phyloP scores from a whole-genome alignment of 352 stramenopile genomes.

The Globisporangium cylindrosporum region DNA sequence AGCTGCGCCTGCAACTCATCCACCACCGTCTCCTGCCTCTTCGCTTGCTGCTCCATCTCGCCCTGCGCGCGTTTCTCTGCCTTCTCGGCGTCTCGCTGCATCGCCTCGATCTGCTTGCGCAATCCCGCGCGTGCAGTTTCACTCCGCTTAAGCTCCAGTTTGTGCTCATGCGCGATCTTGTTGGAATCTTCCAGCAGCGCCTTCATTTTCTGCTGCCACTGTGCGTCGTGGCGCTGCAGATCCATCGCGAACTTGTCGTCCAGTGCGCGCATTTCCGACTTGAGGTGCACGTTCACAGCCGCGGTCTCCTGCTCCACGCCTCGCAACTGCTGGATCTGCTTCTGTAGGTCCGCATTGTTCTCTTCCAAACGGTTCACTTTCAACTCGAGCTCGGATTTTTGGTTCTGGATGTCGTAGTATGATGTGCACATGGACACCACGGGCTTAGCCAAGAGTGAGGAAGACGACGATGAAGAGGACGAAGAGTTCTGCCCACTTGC shows the following conservation, averaged over 20 bases:
- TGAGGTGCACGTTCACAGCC: constrained; percentile 31
- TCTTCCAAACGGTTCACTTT: constrained; percentile 30
- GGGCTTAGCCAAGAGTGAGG: constrained; percentile 26
- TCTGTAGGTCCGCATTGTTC: constrained; percentile 25
- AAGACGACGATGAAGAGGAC: constrained; percentile 8
- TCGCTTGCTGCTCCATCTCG: constrained; percentile 13
- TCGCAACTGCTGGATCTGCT: constrained; percentile 25
- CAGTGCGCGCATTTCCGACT: constrained; percentile 41
- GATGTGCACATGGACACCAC: constrained; percentile 77
- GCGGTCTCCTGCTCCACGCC: constrained; percentile 22
- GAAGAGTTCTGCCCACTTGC: constrained; percentile 12
- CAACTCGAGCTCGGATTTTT: constrained; percentile 54
- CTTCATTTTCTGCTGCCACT: constrained; percentile 50
- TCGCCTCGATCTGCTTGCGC: constrained; percentile 18
- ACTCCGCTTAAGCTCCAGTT: constrained; percentile 35
- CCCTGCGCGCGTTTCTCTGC: constrained; percentile 11
- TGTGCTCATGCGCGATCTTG: constrained; percentile 44
- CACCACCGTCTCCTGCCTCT: constrained; percentile 10
- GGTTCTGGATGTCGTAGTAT: constrained; percentile 80
- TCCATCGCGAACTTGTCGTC: constrained; percentile 51
- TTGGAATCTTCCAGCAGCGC: constrained; percentile 53
- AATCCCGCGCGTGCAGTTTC: constrained; percentile 20
- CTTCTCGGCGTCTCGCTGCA: constrained; percentile 20
- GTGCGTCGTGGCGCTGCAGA: constrained; percentile 28
- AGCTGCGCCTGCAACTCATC: constrained; percentile 18